A percentile compares a stretch with the other conserved stretches of the same genome.
Conservation (phyloP, 2,329 filamentous ascomycete genomes). For the Ilyonectria sp. region DNA sequence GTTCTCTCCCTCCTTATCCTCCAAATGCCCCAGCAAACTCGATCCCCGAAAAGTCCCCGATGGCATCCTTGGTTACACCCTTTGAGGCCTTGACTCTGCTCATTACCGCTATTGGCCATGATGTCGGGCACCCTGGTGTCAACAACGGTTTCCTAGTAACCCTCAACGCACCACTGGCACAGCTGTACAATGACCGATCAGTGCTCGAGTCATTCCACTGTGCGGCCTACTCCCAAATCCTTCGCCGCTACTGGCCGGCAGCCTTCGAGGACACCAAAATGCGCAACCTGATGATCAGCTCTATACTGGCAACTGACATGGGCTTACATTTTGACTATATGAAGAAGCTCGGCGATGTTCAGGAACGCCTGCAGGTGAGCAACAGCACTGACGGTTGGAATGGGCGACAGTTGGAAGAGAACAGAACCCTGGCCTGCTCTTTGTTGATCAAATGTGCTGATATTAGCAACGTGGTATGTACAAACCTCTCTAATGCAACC, state of each 20-base stretch:
- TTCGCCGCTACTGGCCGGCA: constrained; percentile 91
- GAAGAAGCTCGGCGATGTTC: constrained; percentile 85
- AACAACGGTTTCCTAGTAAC: constrained; percentile 97
- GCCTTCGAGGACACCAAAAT: constrained; percentile 85
- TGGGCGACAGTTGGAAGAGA: constrained; percentile 80
- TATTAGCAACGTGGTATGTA: constrained; percentile 95
- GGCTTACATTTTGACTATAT: constrained; percentile 97
- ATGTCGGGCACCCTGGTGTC: constrained; percentile 96
- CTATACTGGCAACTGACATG: constrained; percentile 98
- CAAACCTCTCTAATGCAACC: background rate
- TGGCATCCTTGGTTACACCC: constrained; percentile 83
- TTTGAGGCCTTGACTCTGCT: constrained; percentile 92
- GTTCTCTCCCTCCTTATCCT: constrained; percentile 79
- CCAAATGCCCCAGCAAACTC: constrained; percentile 52
- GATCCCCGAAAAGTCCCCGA: constrained; percentile 68
- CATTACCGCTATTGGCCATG: constrained; percentile 96
- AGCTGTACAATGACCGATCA: constrained; percentile 96
- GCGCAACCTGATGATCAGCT: constrained; percentile 94
- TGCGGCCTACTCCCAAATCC: constrained; percentile 95
- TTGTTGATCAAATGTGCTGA: constrained; percentile 98
- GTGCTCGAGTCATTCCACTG: constrained; percentile 98
- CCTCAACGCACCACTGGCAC: constrained; percentile 91
- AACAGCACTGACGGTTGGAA: constrained; percentile 82
- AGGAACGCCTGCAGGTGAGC: constrained; percentile 81
- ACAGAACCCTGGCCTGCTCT: constrained; percentile 87